Evolutionary conservation across 345 rosid genomes (phyloP).

Genomic region (Hypericum perforatum): DNA sequence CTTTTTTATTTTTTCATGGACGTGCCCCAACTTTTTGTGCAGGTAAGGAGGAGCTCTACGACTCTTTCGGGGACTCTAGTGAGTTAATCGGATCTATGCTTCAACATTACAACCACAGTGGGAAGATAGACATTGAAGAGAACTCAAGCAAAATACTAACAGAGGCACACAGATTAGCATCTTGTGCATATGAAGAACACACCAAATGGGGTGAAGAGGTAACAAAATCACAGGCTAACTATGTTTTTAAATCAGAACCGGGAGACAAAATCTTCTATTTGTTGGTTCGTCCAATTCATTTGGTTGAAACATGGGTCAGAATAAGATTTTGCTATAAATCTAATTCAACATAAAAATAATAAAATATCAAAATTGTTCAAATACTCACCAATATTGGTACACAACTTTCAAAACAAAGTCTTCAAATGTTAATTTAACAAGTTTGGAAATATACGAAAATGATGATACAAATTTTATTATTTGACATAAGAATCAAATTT

Average conservation of each 20-base stretch:
- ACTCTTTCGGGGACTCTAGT: slow-evolving; percentile 10
- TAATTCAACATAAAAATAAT: too few relatives aligned
- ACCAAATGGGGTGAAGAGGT: slow-evolving; percentile 39
- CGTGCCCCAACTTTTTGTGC: slow-evolving; percentile 5
- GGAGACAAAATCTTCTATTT: too few relatives aligned
- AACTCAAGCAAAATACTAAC: slow-evolving; percentile 6
- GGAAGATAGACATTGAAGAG: neutral
- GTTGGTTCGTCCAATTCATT: too few relatives aligned
- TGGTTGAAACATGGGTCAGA: too few relatives aligned
- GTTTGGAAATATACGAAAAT: too few relatives aligned
- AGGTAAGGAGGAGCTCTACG: slow-evolving; percentile 11
- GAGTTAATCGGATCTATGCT: slow-evolving; percentile 9
- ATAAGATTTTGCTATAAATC: too few relatives aligned
- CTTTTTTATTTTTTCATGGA: slow-evolving; percentile 3
- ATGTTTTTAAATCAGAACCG: too few relatives aligned
- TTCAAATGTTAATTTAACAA: too few relatives aligned
- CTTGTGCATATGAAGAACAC: slow-evolving; percentile 23
- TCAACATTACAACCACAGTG: neutral
- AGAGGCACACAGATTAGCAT: slow-evolving; percentile 18
- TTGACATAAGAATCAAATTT: too few relatives aligned
- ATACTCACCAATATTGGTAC: too few relatives aligned
- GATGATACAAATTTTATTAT: too few relatives aligned
- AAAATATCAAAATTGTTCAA: too few relatives aligned
- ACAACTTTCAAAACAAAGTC: neutral
- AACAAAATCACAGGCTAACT: neutral